A percentile compares a stretch with the other conserved stretches of the same genome.
phyloP scores from a whole-genome alignment of 371 early-diverging fungal genomes.

The Apophysomyces sp. region DNA sequence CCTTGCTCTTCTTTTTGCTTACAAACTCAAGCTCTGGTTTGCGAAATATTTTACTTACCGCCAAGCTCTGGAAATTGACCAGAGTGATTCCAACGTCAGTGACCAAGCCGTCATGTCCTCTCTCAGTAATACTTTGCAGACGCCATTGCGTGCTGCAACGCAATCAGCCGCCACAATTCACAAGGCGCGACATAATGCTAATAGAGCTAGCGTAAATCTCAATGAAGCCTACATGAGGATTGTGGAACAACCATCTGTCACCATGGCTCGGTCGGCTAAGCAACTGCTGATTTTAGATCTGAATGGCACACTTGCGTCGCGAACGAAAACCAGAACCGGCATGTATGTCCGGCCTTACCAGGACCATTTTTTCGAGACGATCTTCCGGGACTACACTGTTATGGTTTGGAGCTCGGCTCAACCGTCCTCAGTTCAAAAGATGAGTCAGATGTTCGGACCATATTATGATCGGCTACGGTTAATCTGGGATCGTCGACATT shows the following conservation, averaged over 20 bases:
- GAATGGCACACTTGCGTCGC: conserved; percentile 70
- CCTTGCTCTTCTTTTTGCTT: no score
- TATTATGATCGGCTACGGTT: conserved; percentile 37
- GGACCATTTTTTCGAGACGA: conserved; percentile 56
- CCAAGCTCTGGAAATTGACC: no score
- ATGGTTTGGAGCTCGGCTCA: conserved; percentile 83
- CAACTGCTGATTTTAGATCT: conserved; percentile 70
- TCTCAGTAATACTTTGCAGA: neutral
- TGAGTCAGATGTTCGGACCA: conserved; percentile 55
- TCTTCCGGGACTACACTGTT: conserved; percentile 61
- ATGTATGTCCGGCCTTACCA: conserved; percentile 61
- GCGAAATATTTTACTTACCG: no score
- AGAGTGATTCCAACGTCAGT: no score
- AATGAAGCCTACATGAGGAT: neutral
- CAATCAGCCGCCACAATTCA: neutral
- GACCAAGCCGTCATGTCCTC: no score
- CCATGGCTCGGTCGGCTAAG: neutral
- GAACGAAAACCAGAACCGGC: conserved; percentile 12
- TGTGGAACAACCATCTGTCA: neutral
- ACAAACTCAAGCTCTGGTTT: no score
- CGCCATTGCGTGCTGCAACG: neutral
- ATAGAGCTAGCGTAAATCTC: neutral
- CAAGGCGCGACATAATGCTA: neutral
- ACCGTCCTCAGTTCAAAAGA: conserved; percentile 55
- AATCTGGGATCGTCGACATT: conserved; percentile 63